Evolutionary conservation across 2,329 filamentous ascomycete genomes (phyloP).

Genomic region (Rhinocladiella mackenziei): DNA sequence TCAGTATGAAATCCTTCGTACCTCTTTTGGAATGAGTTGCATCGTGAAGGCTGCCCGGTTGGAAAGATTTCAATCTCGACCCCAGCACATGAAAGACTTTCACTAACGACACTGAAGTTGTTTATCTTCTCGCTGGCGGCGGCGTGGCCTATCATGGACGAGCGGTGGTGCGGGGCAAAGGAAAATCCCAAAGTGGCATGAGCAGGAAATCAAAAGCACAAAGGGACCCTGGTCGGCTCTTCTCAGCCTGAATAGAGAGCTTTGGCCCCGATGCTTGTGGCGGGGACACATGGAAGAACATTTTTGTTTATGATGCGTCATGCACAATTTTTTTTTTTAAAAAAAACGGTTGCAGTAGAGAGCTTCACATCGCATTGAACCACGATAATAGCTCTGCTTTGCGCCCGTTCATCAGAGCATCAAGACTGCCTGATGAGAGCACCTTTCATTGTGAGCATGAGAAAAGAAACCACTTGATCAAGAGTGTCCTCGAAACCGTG

Average conservation of each 20-base stretch:
- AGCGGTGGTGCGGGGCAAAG: slow-evolving; percentile 21
- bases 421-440: background rate
- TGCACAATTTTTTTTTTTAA: no score
- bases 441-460: slow-evolving; percentile 20
- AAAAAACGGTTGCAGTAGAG: no score
- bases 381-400: background rate
- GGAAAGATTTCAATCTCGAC: background rate
- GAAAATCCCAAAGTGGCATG: slow-evolving; percentile 3
- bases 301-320: no score
- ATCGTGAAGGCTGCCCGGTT: slow-evolving; percentile 29
- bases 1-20: slow-evolving; percentile 21
- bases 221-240: background rate
- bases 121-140: slow-evolving; percentile 8
- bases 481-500: slow-evolving; percentile 1
- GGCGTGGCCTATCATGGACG: slow-evolving; percentile 17
- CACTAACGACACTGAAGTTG: background rate
- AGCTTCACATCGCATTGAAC: no score
- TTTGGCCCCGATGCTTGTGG: no score
- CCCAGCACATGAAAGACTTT: background rate
- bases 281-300: no score
- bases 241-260: no score
- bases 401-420: background rate
- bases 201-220: background rate
- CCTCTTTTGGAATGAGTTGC: slow-evolving; percentile 48
- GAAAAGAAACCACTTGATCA: slow-evolving; percentile 5